Evolutionary conservation across 2,329 filamentous ascomycete genomes (phyloP).

Genomic region (Ophiosphaerella herpotricha): DNA sequence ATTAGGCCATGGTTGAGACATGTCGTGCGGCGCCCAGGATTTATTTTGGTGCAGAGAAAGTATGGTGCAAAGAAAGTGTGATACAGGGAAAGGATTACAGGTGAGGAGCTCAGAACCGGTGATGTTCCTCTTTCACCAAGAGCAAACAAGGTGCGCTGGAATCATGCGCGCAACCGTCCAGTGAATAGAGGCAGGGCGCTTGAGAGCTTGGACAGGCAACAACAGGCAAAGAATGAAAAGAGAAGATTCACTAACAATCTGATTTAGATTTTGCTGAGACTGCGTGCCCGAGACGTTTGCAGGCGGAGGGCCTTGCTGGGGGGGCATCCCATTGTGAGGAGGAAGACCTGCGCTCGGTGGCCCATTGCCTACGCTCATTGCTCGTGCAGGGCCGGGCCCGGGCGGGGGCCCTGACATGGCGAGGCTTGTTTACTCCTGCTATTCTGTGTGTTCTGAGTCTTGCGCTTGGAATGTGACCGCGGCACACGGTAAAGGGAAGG

Average conservation of each 20-base stretch:
- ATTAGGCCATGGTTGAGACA: neutral
- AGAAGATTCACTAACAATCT: slow-evolving; percentile 74
- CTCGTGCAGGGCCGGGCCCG: slow-evolving; percentile 41
- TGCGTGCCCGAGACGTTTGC: slow-evolving; percentile 57
- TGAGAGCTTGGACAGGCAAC: neutral
- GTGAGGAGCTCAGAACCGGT: neutral
- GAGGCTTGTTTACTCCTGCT: slow-evolving; percentile 18
- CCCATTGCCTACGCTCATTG: slow-evolving; percentile 50
- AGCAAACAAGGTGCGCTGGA: neutral
- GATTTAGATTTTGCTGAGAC: slow-evolving; percentile 89
- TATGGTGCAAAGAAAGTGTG: no score
- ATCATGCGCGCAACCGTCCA: neutral
- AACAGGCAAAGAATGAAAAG: neutral
- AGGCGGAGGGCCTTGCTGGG: slow-evolving; percentile 55
- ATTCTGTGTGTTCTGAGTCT: slow-evolving; percentile 13
- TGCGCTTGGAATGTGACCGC: slow-evolving; percentile 25
- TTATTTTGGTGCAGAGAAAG: neutral
- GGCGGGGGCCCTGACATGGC: slow-evolving; percentile 45
- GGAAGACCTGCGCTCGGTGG: slow-evolving; percentile 47
- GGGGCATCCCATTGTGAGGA: slow-evolving; percentile 51
- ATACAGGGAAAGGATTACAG: neutral
- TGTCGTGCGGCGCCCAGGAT: neutral
- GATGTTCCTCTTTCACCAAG: neutral
- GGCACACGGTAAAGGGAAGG: slow-evolving; percentile 17
- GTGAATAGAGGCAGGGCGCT: neutral